Percentiles rank a stretch among this genome's conserved stretches.
Conservation (phyloP, 2,329 filamentous ascomycete species). For the Colletotrichum chrysophilum region DNA sequence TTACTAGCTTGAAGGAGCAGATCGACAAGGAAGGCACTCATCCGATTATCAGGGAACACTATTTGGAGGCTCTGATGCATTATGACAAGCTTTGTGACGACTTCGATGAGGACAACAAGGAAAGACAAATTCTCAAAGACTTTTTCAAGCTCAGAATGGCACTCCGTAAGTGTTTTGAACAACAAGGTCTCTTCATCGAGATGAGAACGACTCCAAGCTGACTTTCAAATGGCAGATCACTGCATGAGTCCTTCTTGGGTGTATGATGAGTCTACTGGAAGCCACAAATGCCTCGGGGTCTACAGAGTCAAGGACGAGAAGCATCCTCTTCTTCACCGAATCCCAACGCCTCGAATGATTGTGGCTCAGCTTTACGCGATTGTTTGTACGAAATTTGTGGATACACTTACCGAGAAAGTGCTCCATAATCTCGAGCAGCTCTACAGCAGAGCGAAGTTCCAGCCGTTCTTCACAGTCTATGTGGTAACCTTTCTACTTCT, state of each 20-base stretch:
- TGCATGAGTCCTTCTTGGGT: constrained; percentile 45
- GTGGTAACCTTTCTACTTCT: constrained; percentile 46
- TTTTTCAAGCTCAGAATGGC: constrained; percentile 53
- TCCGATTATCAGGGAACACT: constrained; percentile 2
- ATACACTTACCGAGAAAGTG: constrained; percentile 35
- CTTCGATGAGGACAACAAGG: constrained; percentile 11
- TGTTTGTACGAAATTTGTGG: constrained; percentile 39
- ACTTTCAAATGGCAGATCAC: constrained; percentile 31
- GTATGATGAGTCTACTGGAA: constrained; percentile 42
- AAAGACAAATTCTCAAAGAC: constrained; percentile 41
- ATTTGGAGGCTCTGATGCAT: constrained; percentile 23
- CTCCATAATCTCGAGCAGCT: constrained; percentile 39
- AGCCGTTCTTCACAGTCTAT: constrained; percentile 42
- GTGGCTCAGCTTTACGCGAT: constrained; percentile 52
- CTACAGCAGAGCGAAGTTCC: neutral
- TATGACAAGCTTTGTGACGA: constrained; percentile 23
- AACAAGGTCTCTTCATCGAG: neutral
- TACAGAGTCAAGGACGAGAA: constrained; percentile 36
- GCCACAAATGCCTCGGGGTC: constrained; percentile 31
- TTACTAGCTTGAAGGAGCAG: neutral
- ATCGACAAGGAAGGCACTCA: neutral
- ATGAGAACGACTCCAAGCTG: constrained; percentile 19
- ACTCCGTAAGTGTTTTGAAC: constrained; percentile 42
- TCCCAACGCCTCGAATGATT: constrained; percentile 49
- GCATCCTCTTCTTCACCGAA: constrained; percentile 41